A percentile compares a stretch with the other conserved stretches of the same genome.
Evolutionary conservation across 768 basidiomycete species (phyloP).

Genomic region (Leccinum boreale): DNA sequence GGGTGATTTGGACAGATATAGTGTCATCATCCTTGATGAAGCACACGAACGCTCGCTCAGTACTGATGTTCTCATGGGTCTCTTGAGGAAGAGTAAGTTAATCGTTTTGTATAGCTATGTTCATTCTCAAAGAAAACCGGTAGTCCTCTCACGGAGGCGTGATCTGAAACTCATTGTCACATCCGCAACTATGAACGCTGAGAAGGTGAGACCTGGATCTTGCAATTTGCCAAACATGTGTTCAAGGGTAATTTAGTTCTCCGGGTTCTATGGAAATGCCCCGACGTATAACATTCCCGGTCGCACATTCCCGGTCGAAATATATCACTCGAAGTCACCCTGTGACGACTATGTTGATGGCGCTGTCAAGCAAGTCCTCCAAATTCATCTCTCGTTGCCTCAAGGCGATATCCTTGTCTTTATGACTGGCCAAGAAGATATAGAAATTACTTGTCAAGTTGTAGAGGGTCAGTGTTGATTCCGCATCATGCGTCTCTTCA

Average conservation of each 20-base stretch:
- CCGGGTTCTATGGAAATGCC: constrained; percentile 91
- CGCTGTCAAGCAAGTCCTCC: constrained; percentile 95
- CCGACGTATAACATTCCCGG: constrained; percentile 92
- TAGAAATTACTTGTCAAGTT: constrained; percentile 95
- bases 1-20: constrained; percentile 96
- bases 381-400: constrained; percentile 92
- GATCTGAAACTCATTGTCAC: constrained; percentile 97
- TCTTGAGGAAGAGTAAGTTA: constrained; percentile 82
- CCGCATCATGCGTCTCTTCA: neutral
- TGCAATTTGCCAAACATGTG: neutral
- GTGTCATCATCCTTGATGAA: constrained; percentile 97
- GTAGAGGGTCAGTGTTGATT: constrained; percentile 60
- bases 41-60: constrained; percentile 97
- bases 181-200: constrained; percentile 99
- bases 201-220: constrained; percentile 60
- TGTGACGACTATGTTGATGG: constrained; percentile 99
- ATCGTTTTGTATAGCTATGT: neutral
- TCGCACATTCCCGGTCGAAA: constrained; percentile 97
- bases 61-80: constrained; percentile 97
- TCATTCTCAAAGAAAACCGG: constrained; percentile 2
- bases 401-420: constrained; percentile 96
- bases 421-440: constrained; percentile 99
- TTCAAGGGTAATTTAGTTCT: constrained; percentile 62
- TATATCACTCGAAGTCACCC: constrained; percentile 92
- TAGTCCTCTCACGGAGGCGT: constrained; percentile 82